Conservation (phyloP, 2,329 filamentous ascomycete species). For the Phoma sp. region DNA sequence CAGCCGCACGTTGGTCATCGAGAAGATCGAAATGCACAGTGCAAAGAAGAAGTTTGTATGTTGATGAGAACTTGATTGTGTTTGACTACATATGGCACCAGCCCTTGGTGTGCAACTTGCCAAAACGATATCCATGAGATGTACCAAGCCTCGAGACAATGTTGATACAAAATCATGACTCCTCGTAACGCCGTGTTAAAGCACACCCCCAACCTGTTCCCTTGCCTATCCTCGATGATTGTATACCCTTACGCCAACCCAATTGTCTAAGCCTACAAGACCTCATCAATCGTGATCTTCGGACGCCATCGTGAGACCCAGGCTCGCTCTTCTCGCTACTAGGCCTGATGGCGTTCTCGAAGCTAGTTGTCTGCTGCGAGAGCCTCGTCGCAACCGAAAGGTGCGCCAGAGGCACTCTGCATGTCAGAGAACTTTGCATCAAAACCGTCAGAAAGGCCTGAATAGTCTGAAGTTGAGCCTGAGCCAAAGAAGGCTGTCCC, state of each 20-base stretch:
- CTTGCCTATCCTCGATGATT: slow-evolving; percentile 29
- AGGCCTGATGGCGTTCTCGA: slow-evolving; percentile 34
- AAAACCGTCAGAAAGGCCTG: slow-evolving; percentile 49
- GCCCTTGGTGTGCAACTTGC: slow-evolving; percentile 45
- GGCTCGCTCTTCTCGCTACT: slow-evolving; percentile 29
- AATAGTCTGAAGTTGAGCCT: slow-evolving; percentile 38
- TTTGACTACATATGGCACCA: slow-evolving; percentile 44
- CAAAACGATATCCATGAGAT: slow-evolving; percentile 32
- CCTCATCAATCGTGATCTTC: slow-evolving; percentile 38
- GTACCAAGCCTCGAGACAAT: slow-evolving; percentile 25
- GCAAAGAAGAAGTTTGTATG: background rate
- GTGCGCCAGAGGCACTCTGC: slow-evolving; percentile 57
- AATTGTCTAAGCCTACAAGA: slow-evolving; percentile 38
- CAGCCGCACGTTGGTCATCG: background rate
- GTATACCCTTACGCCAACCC: slow-evolving; percentile 37
- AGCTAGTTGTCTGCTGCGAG: slow-evolving; percentile 52
- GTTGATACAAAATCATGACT: slow-evolving; percentile 38
- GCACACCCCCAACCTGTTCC: slow-evolving; percentile 26
- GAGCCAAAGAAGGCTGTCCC: slow-evolving; percentile 42
- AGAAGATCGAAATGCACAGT: slow-evolving; percentile 6
- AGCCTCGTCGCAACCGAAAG: slow-evolving; percentile 58
- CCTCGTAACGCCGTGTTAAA: slow-evolving; percentile 31
- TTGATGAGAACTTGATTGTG: slow-evolving; percentile 25
- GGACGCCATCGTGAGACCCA: slow-evolving; percentile 31
- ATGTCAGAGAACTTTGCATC: slow-evolving; percentile 53